Evolutionary conservation across 2,329 filamentous ascomycete species (phyloP), one percentile per base, ranked within the genome.

Genomic region (Pseudogymnoascus sp.): DNA sequence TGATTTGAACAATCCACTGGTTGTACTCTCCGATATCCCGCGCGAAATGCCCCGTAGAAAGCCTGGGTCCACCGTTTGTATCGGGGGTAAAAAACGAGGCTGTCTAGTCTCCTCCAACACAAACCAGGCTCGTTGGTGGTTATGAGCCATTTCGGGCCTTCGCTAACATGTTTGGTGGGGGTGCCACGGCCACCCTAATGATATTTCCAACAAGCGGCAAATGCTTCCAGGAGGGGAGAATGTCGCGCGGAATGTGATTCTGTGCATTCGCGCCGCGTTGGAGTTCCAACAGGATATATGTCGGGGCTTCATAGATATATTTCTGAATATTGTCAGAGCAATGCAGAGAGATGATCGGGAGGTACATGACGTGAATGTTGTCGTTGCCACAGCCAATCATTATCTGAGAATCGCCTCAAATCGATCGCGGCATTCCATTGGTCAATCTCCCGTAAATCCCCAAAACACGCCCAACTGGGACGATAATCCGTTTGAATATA

Each of bases 341-440:
- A 57, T 57, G 25, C 25, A 57, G 6, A 57, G 16, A 57, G 51
- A 7, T 34, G 51, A 34, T 57, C 51, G 51, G 51, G 51, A 34
- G 51, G 51, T 57, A 57, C 51, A 25, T 57, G 51, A 34, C n/a
- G n/a, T 34, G 28, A 34, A 16, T 57, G 51, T 57, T 57, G 51
- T 57, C 51, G 51, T 57, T 25, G 51, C 28, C 8, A 21, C 21
- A 57, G 51, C 51, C 51, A 57, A 57, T 57, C 51, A 57, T 34
- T 5, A 34, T 3, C 19, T 34, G 51, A 34, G 51, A 57, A 57
- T 6, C 28, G 28, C 51, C 51, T 21, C 16, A 19, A 57, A 34
- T 57, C n/a, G n/a, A 57, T 57, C 51, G 48, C n/a, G 28, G n/a
- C 48, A 57, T 57, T 57, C 48, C 48, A 57, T 57, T 57, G 48